Conservation (phyloP, 2,329 filamentous ascomycete genomes). For the Alternaria angustiovoidea region DNA sequence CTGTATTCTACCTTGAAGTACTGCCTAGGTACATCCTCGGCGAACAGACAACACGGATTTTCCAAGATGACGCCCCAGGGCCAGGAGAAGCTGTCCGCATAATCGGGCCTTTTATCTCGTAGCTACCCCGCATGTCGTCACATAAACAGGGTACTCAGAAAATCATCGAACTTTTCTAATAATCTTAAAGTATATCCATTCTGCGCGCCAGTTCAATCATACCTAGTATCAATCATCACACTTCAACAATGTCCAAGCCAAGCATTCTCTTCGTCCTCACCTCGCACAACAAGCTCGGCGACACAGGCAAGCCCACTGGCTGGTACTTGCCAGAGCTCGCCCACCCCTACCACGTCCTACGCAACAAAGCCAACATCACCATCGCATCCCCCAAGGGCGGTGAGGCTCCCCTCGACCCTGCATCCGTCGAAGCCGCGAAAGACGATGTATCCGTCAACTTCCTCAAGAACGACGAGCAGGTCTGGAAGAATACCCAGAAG, state of each 20-base stretch:
- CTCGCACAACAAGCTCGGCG: conserved; percentile 62
- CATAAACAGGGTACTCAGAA: not conserved
- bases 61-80: not conserved
- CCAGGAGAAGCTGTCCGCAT: not conserved
- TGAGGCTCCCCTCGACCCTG: conserved; percentile 49
- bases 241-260: conserved; percentile 39
- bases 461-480: conserved; percentile 60
- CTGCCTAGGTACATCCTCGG: not conserved
- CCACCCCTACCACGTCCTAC: conserved; percentile 52
- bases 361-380: conserved; percentile 48
- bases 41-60: not conserved
- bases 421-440: conserved; percentile 52
- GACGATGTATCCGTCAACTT: conserved; percentile 56
- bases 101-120: conserved; percentile 11
- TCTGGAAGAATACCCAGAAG: conserved; percentile 71
- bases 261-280: conserved; percentile 77
- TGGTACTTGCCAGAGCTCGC: conserved; percentile 67
- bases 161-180: conserved; percentile 1
- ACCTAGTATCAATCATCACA: not conserved
- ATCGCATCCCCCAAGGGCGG: conserved; percentile 53
- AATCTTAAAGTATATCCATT: not conserved
- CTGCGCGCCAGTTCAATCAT: not conserved
- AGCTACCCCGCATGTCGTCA: conserved; percentile 17
- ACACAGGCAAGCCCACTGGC: conserved; percentile 64
- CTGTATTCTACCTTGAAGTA: not conserved